Evolutionary conservation across 2,329 filamentous ascomycete genomes (phyloP).

Genomic region (Dactylellina sp.): DNA sequence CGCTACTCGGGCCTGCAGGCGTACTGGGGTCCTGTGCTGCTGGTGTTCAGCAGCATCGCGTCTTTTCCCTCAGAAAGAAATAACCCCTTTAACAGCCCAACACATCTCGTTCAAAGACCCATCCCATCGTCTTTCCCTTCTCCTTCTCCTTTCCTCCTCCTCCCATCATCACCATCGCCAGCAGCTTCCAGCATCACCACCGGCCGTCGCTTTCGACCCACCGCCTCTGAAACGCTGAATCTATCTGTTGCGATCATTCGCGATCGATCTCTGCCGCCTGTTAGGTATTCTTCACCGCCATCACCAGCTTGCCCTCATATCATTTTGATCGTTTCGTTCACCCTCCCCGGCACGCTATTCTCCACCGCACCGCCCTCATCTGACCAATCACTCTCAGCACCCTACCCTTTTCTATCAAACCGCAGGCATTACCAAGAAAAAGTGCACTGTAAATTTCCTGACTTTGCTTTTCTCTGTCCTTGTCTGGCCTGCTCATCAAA

Average conservation of each 20-base stretch:
- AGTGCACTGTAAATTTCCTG: constrained; percentile 49
- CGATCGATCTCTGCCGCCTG: constrained; percentile 24
- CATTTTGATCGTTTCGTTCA: constrained; percentile 40
- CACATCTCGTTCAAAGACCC: constrained; percentile 22
- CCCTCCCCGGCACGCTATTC: constrained; percentile 55
- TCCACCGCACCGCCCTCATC: constrained; percentile 53
- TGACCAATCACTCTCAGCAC: constrained; percentile 57
- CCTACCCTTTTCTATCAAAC: constrained; percentile 57
- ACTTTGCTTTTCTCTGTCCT: constrained; percentile 53
- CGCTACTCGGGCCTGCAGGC: constrained; percentile 7
- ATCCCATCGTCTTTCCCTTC: constrained; percentile 12
- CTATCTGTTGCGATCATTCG: constrained; percentile 39
- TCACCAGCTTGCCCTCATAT: constrained; percentile 49
- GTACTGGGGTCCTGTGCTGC: constrained; percentile 3
- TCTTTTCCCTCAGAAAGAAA: constrained; percentile 41
- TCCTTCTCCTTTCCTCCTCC: constrained; percentile 43
- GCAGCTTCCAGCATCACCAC: constrained; percentile 11
- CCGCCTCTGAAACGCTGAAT: constrained; percentile 23
- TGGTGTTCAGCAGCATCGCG: constrained; percentile 31
- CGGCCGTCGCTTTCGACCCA: constrained; percentile 2
- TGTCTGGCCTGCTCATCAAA: constrained; percentile 50
- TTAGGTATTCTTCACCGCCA: constrained; percentile 22
- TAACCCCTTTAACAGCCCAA: constrained; percentile 57
- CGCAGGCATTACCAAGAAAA: constrained; percentile 49
- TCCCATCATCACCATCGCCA: constrained; percentile 31